Base-by-base conservation (phyloP, 768 basidiomycete genomes). In the Rhodotorula kratochvilovae region DNA sequence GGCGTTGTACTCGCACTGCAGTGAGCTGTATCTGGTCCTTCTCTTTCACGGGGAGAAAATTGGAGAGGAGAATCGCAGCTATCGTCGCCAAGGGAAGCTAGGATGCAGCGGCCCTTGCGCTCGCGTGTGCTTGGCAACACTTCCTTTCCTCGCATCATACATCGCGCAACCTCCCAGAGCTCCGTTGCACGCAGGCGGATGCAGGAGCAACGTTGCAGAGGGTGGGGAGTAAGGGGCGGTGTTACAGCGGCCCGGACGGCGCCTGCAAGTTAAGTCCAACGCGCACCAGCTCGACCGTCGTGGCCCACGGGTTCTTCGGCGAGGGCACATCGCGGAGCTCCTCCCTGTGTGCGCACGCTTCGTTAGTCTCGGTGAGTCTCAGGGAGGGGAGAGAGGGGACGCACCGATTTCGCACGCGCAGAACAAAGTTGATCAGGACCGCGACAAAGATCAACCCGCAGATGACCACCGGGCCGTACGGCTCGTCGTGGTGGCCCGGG, bases 401-500 rank as follows among this genome's bases (percentile, higher is more conserved):
- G 39, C 42, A 59, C 58, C 73, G 58, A 45, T 75, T 64, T 19
- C 46, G 60, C 50, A 75, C 88, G 81, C 94, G 87, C 69, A 95
- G 83, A 71, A 91, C 76, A 78, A 97, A 96, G 81, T 97, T 97
- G 59, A 87, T 85, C 39, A 95, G 84, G 15, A 99, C 85, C 15
- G 92, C 96, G 57, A 88, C 80, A 83, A 99, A 98, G 25, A 99
- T 85, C 21, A 89, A 82, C 12, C 85, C 81, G 77, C 90, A 92
- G 60, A 99, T 87, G 43, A 93, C 68, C 33, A 97, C 78, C 0
- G 96, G 96, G 2, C 94, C 96, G 5, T 84, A 79, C 15, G 93
- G 85, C 61, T 88, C 85, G 77, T 96, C 95, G 75, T 96, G 96
- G 77, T 90, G 87, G 0, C 91, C 90, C 36, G 92, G 89, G 81